phyloP scores from a whole-genome alignment of 345 rosid species.

The Eucalyptus fibrosa region DNA sequence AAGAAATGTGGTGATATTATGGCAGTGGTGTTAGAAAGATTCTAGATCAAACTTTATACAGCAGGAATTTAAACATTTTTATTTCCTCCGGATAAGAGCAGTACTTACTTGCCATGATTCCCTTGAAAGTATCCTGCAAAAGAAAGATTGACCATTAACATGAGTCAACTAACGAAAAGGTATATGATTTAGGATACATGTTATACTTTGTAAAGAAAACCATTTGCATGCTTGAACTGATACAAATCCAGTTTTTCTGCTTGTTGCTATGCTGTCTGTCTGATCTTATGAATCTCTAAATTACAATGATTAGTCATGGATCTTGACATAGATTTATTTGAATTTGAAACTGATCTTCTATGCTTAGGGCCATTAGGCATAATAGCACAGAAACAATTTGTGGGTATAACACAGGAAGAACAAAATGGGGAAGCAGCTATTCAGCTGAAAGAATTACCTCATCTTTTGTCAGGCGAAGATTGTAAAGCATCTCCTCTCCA shows the following conservation, averaged over 20 bases:
- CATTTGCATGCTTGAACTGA: not conserved
- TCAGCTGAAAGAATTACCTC: constrained; percentile 21
- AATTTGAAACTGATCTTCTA: not conserved
- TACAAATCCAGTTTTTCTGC: not conserved
- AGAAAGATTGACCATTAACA: not conserved
- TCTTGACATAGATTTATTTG: not conserved
- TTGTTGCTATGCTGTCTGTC: not conserved
- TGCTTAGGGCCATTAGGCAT: not conserved
- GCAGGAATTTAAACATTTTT: not conserved
- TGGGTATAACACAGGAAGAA: not conserved
- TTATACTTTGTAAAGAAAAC: not conserved
- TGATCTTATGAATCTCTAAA: not conserved
- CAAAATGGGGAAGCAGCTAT: not conserved
- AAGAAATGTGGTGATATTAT: not conserved
- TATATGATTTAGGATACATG: not conserved
- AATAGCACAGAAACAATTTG: not conserved
- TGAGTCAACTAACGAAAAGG: not conserved
- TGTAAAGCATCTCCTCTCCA: constrained; percentile 73
- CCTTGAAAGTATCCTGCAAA: constrained; percentile 68
- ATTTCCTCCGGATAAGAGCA: not conserved
- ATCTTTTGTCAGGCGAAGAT: constrained; percentile 78
- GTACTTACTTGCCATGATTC: constrained; percentile 78
- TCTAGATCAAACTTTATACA: too few species aligned
- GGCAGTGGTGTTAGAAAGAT: not conserved
- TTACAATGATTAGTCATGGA: not conserved